A percentile compares a stretch with the other conserved stretches of the same genome.
phyloP scores from a whole-genome alignment of 208 protist genomes.

The Tetramitus jugosus region DNA sequence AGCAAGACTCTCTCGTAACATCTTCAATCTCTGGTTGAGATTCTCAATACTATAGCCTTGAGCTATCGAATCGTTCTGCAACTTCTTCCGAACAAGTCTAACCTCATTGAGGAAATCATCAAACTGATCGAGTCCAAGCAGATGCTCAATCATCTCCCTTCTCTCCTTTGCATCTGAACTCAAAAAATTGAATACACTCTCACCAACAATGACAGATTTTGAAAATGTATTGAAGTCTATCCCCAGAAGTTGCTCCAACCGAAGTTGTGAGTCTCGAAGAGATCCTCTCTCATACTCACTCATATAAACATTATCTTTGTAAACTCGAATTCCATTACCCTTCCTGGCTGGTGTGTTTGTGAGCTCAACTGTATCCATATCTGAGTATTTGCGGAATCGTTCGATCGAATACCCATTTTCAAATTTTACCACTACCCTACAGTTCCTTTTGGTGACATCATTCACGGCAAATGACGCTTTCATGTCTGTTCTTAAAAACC shows the following conservation, averaged over 20 bases:
- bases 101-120: not conserved
- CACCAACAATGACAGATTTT: conserved; percentile 17
- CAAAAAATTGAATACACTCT: conserved; percentile 4
- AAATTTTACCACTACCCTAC: conserved; percentile 19
- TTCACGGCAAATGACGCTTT: conserved; percentile 2
- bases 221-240: conserved; percentile 21
- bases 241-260: not conserved
- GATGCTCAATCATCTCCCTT: conserved; percentile 8
- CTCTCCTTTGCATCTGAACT: not conserved
- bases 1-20: no score
- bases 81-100: not conserved
- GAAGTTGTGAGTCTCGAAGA: not conserved
- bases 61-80: no score
- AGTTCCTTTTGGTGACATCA: conserved; percentile 4
- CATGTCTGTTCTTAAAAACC: conserved; percentile 27
- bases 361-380: not conserved
- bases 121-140: not conserved
- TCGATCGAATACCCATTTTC: not conserved
- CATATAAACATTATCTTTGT: not conserved
- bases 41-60: no score
- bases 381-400: conserved; percentile 17
- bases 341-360: not conserved
- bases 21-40: no score
- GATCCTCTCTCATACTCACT: conserved; percentile 9
- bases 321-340: not conserved